Conservation (phyloP, 2,329 filamentous ascomycete species). For the Lasiodiplodia hormozganensis region DNA sequence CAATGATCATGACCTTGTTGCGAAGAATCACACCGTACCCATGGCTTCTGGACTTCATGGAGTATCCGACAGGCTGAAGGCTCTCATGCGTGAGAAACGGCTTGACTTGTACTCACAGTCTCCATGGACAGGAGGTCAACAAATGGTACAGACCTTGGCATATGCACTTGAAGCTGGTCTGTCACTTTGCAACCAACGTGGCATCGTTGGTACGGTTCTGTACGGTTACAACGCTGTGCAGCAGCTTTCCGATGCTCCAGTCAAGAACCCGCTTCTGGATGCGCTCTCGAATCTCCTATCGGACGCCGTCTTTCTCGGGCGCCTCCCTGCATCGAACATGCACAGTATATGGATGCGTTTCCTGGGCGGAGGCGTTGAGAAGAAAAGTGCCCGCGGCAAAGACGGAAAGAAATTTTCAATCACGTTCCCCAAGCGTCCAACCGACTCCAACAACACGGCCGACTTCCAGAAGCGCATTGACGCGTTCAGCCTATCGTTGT, state of each 20-base stretch:
- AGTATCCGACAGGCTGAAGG: conserved; percentile 8
- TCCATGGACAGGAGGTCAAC: conserved; percentile 24
- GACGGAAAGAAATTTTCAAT: conserved; percentile 20
- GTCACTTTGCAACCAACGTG: conserved; percentile 20
- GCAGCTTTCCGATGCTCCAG: conserved; percentile 7
- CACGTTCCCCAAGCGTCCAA: conserved; percentile 6
- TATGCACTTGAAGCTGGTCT: conserved; percentile 15
- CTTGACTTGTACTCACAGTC: conserved; percentile 26
- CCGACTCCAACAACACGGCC: conserved; percentile 1
- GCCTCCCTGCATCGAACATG: conserved; percentile 2
- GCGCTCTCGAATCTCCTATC: conserved; percentile 15
- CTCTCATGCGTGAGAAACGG: conserved; percentile 3
- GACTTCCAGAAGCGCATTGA: conserved; percentile 24
- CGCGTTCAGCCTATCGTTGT: conserved; percentile 11
- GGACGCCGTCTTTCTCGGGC: conserved; percentile 20
- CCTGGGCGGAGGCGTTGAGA: conserved; percentile 9
- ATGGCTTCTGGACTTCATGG: not conserved
- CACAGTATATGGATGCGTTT: conserved; percentile 17
- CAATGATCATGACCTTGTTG: conserved; percentile 11
- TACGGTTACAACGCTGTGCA: conserved; percentile 25
- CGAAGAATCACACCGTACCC: conserved; percentile 13
- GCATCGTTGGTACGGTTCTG: conserved; percentile 22
- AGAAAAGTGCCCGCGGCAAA: conserved; percentile 3
- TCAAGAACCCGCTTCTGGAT: conserved; percentile 19
- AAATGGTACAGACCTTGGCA: conserved; percentile 11